Base-by-base conservation (phyloP, 208 protist genomes). In the Trypanosoma platydactyli region DNA sequence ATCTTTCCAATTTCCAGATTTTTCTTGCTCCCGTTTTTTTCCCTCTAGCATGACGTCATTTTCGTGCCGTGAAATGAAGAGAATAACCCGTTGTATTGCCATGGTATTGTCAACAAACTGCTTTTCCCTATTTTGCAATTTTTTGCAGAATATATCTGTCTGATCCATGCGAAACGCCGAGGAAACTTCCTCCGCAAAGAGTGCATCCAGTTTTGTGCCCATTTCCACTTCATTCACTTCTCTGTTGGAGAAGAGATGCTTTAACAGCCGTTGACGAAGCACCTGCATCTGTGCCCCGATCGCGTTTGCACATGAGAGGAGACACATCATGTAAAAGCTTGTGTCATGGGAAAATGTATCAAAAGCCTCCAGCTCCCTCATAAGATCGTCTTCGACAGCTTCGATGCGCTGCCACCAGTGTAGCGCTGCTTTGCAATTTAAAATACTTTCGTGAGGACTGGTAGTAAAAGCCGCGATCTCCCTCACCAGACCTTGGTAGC, bases 201-300 rank as follows among this genome's bases (percentile, higher is more conserved):
- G 3, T 3, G 33, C 9, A 38, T 38, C 9, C 9, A 3, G 33
- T 9, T 9, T 11, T 38, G 5, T 38, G 33, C 5, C 33, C 33
- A 38, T 3, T 9, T 38, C 5, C 33, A 11, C 33, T 9, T 38
- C 5, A 38, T 3, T 38, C 33, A 9, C 9, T 38, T 38, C 9
- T 11, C 5, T 38, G 33, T 38, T 38, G 33, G 4, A 50, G 7
- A 30, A n/a, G 29, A 69, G 41, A 27, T 45, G 45, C 1, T 42
- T 42, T 16, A 73, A 35, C 50, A 79, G 27, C 16, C 64, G 45
- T 13, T 38, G 54, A n/a, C 61, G 56, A 33, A 66, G 13, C 16
- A 35, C 25, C 40, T 67, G 59, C 50, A 79, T 46, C 30, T 71
- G 63, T 0, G 68, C 67, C 22, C 51, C 56, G 25, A 70, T 24